A percentile compares a stretch with the other conserved stretches of the same genome.
Conservation (phyloP, 108 stramenopile genomes). For the Skeletonema tropicum region DNA sequence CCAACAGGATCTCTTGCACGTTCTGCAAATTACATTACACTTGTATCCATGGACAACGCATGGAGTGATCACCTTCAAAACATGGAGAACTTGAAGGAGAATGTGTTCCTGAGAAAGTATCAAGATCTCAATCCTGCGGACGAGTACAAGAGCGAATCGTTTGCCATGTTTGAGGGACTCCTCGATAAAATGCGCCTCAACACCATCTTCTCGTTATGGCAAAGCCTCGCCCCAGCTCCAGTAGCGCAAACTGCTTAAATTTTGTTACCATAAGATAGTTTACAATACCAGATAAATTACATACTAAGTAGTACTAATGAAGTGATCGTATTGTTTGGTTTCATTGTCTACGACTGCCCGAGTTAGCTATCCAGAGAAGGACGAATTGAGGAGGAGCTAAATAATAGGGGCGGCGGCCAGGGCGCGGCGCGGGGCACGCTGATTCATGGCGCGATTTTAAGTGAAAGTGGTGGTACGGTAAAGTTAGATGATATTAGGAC, state of each 20-base stretch:
- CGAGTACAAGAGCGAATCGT: constrained; percentile 82
- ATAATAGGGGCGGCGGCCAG: too few relatives aligned
- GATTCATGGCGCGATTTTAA: too few relatives aligned
- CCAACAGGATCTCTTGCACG: constrained; percentile 68
- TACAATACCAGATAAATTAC: not conserved
- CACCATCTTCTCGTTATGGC: constrained; percentile 86
- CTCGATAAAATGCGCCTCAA: constrained; percentile 85
- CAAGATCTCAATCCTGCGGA: constrained; percentile 74
- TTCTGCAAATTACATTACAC: constrained; percentile 87
- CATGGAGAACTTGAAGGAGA: constrained; percentile 88
- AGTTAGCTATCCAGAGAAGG: too few relatives aligned
- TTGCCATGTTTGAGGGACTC: constrained; percentile 76
- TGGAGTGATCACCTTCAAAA: constrained; percentile 90
- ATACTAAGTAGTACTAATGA: too few relatives aligned
- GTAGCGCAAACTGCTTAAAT: constrained; percentile 39
- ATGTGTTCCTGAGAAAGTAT: constrained; percentile 77
- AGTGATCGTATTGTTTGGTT: too few relatives aligned
- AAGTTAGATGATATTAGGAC: too few relatives aligned
- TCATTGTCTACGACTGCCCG: too few relatives aligned
- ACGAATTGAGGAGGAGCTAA: too few relatives aligned
- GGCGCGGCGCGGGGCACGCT: too few relatives aligned
- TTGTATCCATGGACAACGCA: constrained; percentile 89
- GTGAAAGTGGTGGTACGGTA: too few relatives aligned
- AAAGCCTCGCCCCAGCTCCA: constrained; percentile 54
- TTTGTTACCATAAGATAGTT: not conserved